phyloP scores from a whole-genome alignment of 805 yeast genomes.

The Candida chilensis region DNA sequence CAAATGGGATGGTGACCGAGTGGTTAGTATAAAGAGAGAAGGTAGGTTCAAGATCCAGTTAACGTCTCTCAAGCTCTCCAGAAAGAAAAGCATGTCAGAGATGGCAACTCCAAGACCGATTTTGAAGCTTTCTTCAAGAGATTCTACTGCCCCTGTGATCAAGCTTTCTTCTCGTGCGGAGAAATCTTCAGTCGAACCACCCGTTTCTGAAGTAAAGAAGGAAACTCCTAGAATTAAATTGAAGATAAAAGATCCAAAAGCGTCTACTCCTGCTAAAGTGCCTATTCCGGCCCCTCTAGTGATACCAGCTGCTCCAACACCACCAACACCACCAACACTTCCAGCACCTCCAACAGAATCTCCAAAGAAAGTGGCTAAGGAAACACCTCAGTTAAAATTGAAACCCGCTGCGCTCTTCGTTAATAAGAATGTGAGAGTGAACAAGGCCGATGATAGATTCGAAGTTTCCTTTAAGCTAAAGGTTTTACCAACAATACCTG shows the following conservation, averaged over 20 bases:
- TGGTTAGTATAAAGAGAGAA: slow-evolving; percentile 52
- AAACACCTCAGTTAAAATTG: not conserved
- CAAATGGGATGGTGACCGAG: slow-evolving; percentile 39
- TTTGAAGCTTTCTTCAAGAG: slow-evolving; percentile 3
- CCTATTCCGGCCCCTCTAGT: not conserved
- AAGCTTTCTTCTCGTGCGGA: slow-evolving; percentile 1
- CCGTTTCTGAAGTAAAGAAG: slow-evolving; percentile 8
- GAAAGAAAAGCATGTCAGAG: slow-evolving; percentile 2
- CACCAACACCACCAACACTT: not conserved
- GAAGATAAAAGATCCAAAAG: not conserved
- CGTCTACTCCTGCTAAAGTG: not conserved
- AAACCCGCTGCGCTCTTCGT: not conserved
- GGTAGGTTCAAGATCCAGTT: slow-evolving; percentile 47
- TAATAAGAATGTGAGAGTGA: not conserved
- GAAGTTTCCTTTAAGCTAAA: not conserved
- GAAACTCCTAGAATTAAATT: not conserved
- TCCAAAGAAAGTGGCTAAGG: not conserved
- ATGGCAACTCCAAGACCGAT: slow-evolving; percentile 8
- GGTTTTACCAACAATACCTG: not conserved
- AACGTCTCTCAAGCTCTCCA: slow-evolving; percentile 12
- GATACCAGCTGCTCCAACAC: not conserved
- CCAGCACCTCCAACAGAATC: too few species aligned
- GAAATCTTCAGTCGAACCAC: not conserved
- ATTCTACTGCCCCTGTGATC: slow-evolving; percentile 2
- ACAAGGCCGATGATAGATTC: not conserved